Evolutionary conservation across 176 grass and related monocot genomes (phyloP).

Genomic region (Triticum monococcum): DNA sequence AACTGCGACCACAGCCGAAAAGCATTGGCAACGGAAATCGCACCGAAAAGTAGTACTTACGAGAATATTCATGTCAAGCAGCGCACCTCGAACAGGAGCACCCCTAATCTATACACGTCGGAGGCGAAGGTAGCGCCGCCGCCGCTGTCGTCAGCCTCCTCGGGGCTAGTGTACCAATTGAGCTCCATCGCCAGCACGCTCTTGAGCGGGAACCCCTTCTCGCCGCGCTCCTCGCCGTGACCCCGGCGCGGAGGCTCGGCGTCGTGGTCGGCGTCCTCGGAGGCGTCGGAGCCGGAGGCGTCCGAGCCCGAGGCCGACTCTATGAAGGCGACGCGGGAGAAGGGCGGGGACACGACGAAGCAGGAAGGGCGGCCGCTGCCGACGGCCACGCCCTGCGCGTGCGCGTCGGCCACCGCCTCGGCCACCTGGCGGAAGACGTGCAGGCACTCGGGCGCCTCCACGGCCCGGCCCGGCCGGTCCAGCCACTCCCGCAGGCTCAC

Average conservation of each 20-base stretch:
- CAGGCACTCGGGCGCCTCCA: constrained; percentile 82
- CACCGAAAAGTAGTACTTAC: not conserved
- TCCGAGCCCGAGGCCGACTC: constrained; percentile 82
- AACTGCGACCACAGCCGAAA: constrained; percentile 37
- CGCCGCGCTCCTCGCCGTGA: constrained; percentile 24
- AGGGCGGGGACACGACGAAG: constrained; percentile 86
- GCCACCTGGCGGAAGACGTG: constrained; percentile 92
- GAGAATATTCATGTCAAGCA: not conserved
- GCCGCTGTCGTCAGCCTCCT: constrained; percentile 52
- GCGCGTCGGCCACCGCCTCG: constrained; percentile 71
- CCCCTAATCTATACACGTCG: constrained; percentile 92
- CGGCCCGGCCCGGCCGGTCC: constrained; percentile 53
- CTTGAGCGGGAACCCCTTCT: constrained; percentile 76
- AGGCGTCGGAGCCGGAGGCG: constrained; percentile 67
- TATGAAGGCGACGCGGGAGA: constrained; percentile 88
- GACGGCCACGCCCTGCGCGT: constrained; percentile 87
- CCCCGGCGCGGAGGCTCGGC: constrained; percentile 6
- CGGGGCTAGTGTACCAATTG: constrained; percentile 91
- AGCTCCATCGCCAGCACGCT: constrained; percentile 78
- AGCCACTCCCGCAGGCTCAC: constrained; percentile 92
- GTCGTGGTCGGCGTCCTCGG: constrained; percentile 39
- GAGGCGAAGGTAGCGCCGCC: constrained; percentile 64
- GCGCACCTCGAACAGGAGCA: constrained; percentile 89
- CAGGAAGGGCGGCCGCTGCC: constrained; percentile 82
- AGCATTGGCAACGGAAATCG: not conserved